Base-by-base conservation (phyloP, 164 flowering plant genomes). In the Taxillus chinensis region DNA sequence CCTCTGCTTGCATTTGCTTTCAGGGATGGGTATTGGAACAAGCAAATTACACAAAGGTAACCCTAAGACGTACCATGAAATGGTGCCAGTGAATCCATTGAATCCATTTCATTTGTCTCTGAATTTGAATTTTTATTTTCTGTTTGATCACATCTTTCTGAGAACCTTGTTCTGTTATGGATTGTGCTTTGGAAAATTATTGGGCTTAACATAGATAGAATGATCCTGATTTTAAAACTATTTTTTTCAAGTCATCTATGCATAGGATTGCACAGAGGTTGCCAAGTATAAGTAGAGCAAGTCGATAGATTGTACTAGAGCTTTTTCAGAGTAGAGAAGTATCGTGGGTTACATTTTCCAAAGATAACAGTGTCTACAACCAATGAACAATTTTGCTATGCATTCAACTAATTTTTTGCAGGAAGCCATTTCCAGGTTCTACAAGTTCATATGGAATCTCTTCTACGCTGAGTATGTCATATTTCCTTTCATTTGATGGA, bases 371-470 rank as follows among this genome's bases (percentile, higher is more conserved):
- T 0, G 27, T 27, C 27, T 27, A 27, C 27, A 27, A 27, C 27
- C 27, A 27, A 27, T 27, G 27, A 27, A 0, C 27, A 27, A 27
- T 27, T 27, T 0, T 27, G 27, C 27, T 27, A 27, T 27, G 27
- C 27, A 27, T 27, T 27, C 27, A 27, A 27, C 27, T 27, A 27
- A 0, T n/a, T n/a, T 64, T 58, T 39, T 78, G 86, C 95, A 90
- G 99, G 97, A 87, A 69, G 91, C 97, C 17, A 89, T 89, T 56
- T 61, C 85, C 3, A 77, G 67, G 1, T 93, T 69, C 77, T 93
- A 93, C 64, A 79, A 87, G 62, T 93, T 93, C 58, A 86, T 93
- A 60, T 93, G 97, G 98, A 84, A 93, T 73, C 92, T 90, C 61
- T 90, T 93, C 74, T 93, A 93, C 66, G 74, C 86, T 3, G 99